These are phyloP conservation scores for Medicago truncatula DNA, from an alignment of 306 rosid genomes.

Conservation along the genomic window MtrunA17r5.0-ANR NC_053047.1:14046001-14046500, in stretches of 20 bases:
- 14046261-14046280: neutral
- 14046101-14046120: neutral
- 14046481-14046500: conserved; percentile 16
- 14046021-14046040: neutral
- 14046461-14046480: conserved; percentile 20
- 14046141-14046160: conserved; percentile 13
- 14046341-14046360: neutral
- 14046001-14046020: conserved; percentile 16
- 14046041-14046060: neutral
- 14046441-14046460: neutral
- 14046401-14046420: conserved; percentile 7
- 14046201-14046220: conserved; percentile 15
- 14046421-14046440: conserved; percentile 11
- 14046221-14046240: neutral
- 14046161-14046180: neutral
- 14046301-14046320: neutral
- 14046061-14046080: neutral
- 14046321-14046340: neutral
- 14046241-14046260: neutral
- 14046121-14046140: conserved; percentile 1
- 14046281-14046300: neutral
- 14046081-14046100: neutral
- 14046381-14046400: neutral
- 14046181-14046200: conserved; percentile 12
- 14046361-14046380: conserved; percentile 14